These are phyloP conservation scores for Colletotrichum sp. DNA, from an alignment of 2,329 filamentous ascomycete species.

Conservation along the genomic window DNA sequence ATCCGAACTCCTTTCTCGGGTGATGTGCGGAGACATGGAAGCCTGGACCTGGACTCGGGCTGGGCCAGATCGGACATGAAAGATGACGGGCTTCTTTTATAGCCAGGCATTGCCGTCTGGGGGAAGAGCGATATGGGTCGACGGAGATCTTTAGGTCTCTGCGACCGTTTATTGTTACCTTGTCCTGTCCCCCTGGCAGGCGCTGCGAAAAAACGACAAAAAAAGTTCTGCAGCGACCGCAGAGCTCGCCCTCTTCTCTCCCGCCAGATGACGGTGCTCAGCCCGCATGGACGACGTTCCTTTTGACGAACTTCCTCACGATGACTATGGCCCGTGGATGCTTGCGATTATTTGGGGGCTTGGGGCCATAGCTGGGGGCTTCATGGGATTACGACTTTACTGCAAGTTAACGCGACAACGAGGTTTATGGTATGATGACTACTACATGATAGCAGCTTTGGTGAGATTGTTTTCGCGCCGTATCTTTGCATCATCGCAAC, in stretches of 20 bases:
- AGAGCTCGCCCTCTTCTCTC: background rate
- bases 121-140: background rate
- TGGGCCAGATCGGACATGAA: background rate
- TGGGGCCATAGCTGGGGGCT: slow-evolving; percentile 1
- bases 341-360: slow-evolving; percentile 16
- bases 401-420: slow-evolving; percentile 22
- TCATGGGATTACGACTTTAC: slow-evolving; percentile 24
- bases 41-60: background rate
- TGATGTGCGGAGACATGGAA: background rate
- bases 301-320: slow-evolving; percentile 16
- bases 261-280: background rate
- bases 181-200: background rate
- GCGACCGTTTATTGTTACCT: background rate
- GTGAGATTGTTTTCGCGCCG: slow-evolving; percentile 1
- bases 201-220: background rate
- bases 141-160: slow-evolving; percentile 1
- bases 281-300: background rate
- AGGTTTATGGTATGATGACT: slow-evolving; percentile 25
- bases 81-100: background rate
- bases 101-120: slow-evolving; percentile 1
- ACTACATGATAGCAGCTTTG: slow-evolving; percentile 23
- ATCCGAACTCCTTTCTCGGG: background rate
- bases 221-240: background rate
- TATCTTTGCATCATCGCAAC: background rate
- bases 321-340: slow-evolving; percentile 14